These are phyloP conservation scores for Podospora fimiseda DNA, from an alignment of 495 filamentous ascomycete species.

Conservation along the genomic window DNA sequence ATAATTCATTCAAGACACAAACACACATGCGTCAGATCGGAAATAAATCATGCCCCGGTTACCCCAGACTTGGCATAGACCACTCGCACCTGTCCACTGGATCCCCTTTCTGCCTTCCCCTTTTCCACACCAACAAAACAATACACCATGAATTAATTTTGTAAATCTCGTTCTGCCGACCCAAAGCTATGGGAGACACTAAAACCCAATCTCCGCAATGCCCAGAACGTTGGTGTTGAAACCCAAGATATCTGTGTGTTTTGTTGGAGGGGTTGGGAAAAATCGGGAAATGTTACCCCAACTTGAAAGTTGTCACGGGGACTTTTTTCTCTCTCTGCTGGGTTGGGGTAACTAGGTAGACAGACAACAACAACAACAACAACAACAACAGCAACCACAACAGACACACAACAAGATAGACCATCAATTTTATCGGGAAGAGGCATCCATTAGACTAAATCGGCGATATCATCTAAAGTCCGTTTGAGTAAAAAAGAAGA, in stretches of 20 bases:
- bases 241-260: neutral
- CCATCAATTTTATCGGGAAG: too few relatives aligned
- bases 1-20: too few relatives aligned
- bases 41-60: neutral
- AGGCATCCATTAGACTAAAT: too few relatives aligned
- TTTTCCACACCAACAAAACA: neutral
- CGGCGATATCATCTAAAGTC: too few relatives aligned
- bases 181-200: neutral
- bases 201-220: neutral
- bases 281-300: neutral
- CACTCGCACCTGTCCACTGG: neutral
- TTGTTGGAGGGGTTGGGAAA: neutral
- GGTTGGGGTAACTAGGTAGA: too few relatives aligned
- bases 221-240: neutral
- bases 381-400: too few relatives aligned
- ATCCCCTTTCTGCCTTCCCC: neutral
- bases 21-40: too few relatives aligned
- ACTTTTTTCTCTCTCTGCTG: too few relatives aligned
- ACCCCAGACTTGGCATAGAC: neutral
- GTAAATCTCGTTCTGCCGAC: neutral
- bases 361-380: too few relatives aligned
- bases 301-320: neutral
- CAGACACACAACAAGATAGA: too few relatives aligned
- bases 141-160: neutral
- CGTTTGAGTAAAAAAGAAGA: too few relatives aligned